Evolutionary conservation across 78 protist species (phyloP), one percentile per base, ranked within the genome.

Genomic region (Dictyostelium purpureum): DNA sequence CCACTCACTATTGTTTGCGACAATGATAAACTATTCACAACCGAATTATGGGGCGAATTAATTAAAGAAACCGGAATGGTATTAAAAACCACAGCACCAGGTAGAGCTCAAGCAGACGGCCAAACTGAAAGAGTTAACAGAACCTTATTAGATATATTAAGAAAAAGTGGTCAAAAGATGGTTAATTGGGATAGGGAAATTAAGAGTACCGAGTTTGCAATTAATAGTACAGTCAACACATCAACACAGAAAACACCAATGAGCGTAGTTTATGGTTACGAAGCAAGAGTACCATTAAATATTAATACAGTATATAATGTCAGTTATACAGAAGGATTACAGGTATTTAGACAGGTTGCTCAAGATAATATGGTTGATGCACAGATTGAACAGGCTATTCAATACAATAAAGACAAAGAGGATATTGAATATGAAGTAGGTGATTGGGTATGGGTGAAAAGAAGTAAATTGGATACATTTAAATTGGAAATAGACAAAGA

Each of bases 11-110:
- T 79, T 2, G 77, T 79, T 3, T 66, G 67, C 2, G 88, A 79
- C 35, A 56, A n/a, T 6, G 88, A 79, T 49, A 6, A 47, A 1
- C 42, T 63, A 5, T 79, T 79, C 56, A 79, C 88, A 7, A 3
- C 56, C 16, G 88, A 79, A 7, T 28, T 79, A 14, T 79, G 77
- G 75, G n/a, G n/a, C n/a, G n/a, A n/a, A n/a, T n/a, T n/a, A n/a
- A n/a, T n/a, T n/a, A n/a, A n/a, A n/a, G n/a, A n/a, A n/a, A n/a
- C n/a, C n/a, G n/a, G n/a, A n/a, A n/a, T n/a, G n/a, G n/a, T n/a
- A n/a, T n/a, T n/a, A n/a, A n/a, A n/a, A n/a, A n/a, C n/a, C n/a
- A n/a, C n/a, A n/a, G n/a, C n/a, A n/a, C n/a, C n/a, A n/a, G n/a
- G n/a, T n/a, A n/a, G n/a, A n/a, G n/a, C n/a, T n/a, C n/a, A n/a